Conservation (phyloP, 1,139 yeast genomes). For the Geotrichum restrictum region DNA sequence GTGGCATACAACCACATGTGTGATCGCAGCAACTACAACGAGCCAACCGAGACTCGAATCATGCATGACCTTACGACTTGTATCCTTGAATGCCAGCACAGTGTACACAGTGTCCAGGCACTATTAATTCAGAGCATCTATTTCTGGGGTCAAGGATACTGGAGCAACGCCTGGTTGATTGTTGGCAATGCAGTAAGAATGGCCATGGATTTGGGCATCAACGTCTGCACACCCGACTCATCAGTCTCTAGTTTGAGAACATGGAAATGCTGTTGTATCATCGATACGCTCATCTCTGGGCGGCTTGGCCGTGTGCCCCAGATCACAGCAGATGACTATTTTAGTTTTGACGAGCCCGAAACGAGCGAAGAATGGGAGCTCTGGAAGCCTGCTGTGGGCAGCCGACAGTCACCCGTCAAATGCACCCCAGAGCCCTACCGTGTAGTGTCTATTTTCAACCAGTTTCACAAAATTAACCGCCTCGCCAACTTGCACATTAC, state of each 20-base stretch:
- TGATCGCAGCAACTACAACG: slow-evolving; percentile 17
- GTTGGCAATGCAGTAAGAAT: slow-evolving; percentile 21
- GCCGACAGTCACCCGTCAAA: slow-evolving; percentile 4
- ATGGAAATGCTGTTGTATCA: slow-evolving; percentile 23
- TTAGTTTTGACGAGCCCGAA: slow-evolving; percentile 13
- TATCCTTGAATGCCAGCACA: slow-evolving; percentile 24
- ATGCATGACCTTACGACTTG: slow-evolving; percentile 26
- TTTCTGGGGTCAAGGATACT: slow-evolving; percentile 20
- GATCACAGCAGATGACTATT: slow-evolving; percentile 14
- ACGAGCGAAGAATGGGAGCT: slow-evolving; percentile 20
- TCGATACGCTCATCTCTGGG: slow-evolving; percentile 21
- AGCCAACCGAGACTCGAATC: slow-evolving; percentile 19
- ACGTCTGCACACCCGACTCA: slow-evolving; percentile 5
- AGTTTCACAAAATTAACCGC: slow-evolving; percentile 19
- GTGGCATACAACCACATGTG: slow-evolving; percentile 21
- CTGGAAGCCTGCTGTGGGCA: slow-evolving; percentile 17
- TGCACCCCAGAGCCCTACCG: slow-evolving; percentile 21
- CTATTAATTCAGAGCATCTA: slow-evolving; percentile 20
- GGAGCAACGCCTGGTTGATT: slow-evolving; percentile 22
- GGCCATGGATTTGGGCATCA: slow-evolving; percentile 20
- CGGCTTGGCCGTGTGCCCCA: slow-evolving; percentile 21
- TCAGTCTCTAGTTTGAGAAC: slow-evolving; percentile 6
- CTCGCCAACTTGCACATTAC: slow-evolving; percentile 22
- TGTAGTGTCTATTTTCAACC: slow-evolving; percentile 23
- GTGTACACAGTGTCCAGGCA: slow-evolving; percentile 19